phyloP scores from a whole-genome alignment of 2,329 filamentous ascomycete species.

The Endocalyx cinctus region DNA sequence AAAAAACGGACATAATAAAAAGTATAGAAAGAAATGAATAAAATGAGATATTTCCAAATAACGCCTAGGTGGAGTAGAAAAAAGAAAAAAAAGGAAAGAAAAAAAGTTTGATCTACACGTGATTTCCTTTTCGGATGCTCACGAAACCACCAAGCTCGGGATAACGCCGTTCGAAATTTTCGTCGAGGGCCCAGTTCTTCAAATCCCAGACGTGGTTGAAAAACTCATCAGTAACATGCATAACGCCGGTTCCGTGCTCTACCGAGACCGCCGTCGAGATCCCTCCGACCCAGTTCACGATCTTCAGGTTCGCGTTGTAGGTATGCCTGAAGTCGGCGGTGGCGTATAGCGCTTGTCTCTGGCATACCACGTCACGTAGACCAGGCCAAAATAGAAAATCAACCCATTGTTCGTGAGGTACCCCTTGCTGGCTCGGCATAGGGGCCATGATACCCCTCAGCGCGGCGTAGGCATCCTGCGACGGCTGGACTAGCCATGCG shows the following conservation, averaged over 20 bases:
- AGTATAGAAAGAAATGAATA: no score
- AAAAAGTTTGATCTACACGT: neutral
- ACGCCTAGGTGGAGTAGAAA: no score
- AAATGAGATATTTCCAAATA: no score
- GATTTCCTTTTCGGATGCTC: no score
- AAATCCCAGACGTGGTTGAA: constrained; percentile 18
- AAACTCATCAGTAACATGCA: constrained; percentile 22
- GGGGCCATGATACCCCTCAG: constrained; percentile 20
- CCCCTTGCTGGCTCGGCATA: constrained; percentile 21
- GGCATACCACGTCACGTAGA: constrained; percentile 30
- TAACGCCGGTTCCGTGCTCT: constrained; percentile 20
- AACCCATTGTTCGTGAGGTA: constrained; percentile 28
- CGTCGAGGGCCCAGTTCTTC: constrained; percentile 22
- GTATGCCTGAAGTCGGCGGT: constrained; percentile 32
- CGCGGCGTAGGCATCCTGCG: constrained; percentile 22
- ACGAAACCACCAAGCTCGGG: constrained; percentile 19
- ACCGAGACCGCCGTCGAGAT: constrained; percentile 19
- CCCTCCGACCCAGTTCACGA: constrained; percentile 29
- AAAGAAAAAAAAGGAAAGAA: neutral
- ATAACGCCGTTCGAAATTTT: constrained; percentile 22
- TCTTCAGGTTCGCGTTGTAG: constrained; percentile 28
- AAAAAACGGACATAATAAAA: no score
- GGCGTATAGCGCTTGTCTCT: constrained; percentile 31
- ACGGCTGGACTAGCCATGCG: constrained; percentile 27
- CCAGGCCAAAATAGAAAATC: constrained; percentile 28